Evolutionary conservation across 495 filamentous ascomycete genomes (phyloP).

Genomic region (Apiosordaria backusii): DNA sequence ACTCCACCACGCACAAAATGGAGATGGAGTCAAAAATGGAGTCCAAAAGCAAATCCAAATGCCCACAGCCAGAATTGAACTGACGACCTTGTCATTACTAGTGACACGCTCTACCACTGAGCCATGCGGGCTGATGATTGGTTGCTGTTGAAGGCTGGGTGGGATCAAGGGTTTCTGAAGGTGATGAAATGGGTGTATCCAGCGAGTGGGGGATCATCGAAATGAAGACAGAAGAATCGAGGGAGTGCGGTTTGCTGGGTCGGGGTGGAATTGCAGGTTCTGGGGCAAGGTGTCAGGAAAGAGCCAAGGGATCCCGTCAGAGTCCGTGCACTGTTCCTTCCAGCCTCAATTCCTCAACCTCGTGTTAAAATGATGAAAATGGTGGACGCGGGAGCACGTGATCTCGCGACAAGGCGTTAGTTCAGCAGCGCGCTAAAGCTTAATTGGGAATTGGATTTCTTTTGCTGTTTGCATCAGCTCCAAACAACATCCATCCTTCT

Average conservation of each 20-base stretch:
- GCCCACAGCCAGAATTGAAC: conserved; percentile 18
- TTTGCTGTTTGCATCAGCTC: neutral
- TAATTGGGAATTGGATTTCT: neutral
- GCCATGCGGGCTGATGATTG: conserved; percentile 19
- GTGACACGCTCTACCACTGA: conserved; percentile 13
- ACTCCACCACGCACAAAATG: neutral
- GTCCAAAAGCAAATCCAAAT: neutral
- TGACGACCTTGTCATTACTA: conserved; percentile 18
- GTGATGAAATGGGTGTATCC: neutral
- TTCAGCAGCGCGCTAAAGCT: neutral
- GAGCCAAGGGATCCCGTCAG: neutral
- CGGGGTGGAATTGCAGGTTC: no score
- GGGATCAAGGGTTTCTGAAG: neutral
- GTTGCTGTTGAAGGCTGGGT: neutral
- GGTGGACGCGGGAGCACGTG: neutral
- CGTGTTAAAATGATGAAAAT: no score
- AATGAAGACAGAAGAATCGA: no score
- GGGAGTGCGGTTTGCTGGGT: no score
- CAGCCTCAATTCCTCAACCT: neutral
- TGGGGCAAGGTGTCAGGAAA: no score
- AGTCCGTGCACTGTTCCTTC: neutral
- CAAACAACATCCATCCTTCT: neutral
- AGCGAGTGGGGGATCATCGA: no score
- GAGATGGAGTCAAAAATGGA: neutral
- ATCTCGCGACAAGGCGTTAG: neutral